A percentile compares a stretch with the other conserved stretches of the same genome.
Conservation (phyloP, 805 yeast species). For the Maudiozyma serrabonitensis region DNA sequence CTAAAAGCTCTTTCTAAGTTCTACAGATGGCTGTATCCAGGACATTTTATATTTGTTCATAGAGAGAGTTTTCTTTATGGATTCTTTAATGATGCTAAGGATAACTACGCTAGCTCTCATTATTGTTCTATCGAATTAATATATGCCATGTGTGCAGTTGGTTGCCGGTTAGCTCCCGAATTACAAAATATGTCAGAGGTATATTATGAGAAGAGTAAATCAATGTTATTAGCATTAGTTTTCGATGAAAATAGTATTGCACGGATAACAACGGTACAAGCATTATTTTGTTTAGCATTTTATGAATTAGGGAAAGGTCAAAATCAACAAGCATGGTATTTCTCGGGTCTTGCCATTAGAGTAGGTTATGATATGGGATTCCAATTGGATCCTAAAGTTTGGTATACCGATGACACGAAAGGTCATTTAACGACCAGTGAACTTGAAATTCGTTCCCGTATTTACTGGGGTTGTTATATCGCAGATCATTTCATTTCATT, state of each 20-base stretch:
- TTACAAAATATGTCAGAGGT: conserved; percentile 33
- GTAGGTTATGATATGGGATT: conserved; percentile 60
- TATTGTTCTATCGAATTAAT: conserved; percentile 49
- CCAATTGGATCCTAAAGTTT: conserved; percentile 51
- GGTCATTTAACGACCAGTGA: conserved; percentile 38
- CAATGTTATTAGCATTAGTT: conserved; percentile 31
- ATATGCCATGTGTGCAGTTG: conserved; percentile 49
- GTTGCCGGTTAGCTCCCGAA: conserved; percentile 40
- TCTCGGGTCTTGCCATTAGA: conserved; percentile 51
- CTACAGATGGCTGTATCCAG: conserved; percentile 60
- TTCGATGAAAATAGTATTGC: conserved; percentile 31
- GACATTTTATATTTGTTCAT: conserved; percentile 50
- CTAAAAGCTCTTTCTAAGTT: conserved; percentile 30
- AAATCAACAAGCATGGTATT: conserved; percentile 53
- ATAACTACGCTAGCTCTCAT: conserved; percentile 31
- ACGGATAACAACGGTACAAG: conserved; percentile 47
- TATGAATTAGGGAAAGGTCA: conserved; percentile 54
- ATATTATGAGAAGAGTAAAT: conserved; percentile 41
- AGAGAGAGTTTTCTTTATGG: conserved; percentile 54
- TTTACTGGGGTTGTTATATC: conserved; percentile 58
- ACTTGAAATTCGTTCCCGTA: conserved; percentile 46
- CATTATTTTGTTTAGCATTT: conserved; percentile 47
- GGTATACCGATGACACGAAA: conserved; percentile 36
- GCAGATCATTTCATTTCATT: conserved; percentile 57
- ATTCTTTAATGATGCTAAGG: conserved; percentile 45